Percentiles rank a stretch among this genome's conserved stretches.
Evolutionary conservation across 2,329 filamentous ascomycete genomes (phyloP).

Genomic region (Aureobasidium musti): DNA sequence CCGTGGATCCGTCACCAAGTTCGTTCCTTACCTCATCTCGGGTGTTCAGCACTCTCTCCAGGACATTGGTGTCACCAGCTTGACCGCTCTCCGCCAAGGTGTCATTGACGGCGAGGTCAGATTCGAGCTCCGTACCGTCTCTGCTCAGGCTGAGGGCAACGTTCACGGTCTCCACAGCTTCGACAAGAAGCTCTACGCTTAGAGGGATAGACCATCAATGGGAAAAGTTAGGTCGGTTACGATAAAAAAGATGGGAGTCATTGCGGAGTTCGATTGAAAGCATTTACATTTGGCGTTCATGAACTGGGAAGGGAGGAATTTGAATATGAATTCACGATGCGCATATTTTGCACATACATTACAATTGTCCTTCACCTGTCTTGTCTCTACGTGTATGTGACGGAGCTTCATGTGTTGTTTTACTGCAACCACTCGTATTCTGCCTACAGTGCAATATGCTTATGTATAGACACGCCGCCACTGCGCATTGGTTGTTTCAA

Average conservation of each 20-base stretch:
- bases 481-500: background rate
- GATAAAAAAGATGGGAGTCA: conserved; percentile 25
- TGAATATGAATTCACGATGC: conserved; percentile 26
- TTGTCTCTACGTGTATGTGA: background rate
- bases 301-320: conserved; percentile 12
- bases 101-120: conserved; percentile 75
- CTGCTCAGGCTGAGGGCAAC: conserved; percentile 93
- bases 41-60: conserved; percentile 97
- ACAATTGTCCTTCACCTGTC: background rate
- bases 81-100: conserved; percentile 72
- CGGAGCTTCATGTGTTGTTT: background rate
- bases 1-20: conserved; percentile 85
- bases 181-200: conserved; percentile 99
- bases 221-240: conserved; percentile 14
- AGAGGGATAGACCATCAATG: conserved; percentile 23
- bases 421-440: background rate
- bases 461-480: background rate
- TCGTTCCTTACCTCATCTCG: conserved; percentile 91
- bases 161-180: conserved; percentile 97
- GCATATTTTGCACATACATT: conserved; percentile 22
- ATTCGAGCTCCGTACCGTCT: conserved; percentile 92
- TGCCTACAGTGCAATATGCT: background rate
- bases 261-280: conserved; percentile 26
- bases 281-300: conserved; percentile 28
- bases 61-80: conserved; percentile 84